Conservation (phyloP, 2,329 filamentous ascomycete species). For the Colletotrichum zoysiae region DNA sequence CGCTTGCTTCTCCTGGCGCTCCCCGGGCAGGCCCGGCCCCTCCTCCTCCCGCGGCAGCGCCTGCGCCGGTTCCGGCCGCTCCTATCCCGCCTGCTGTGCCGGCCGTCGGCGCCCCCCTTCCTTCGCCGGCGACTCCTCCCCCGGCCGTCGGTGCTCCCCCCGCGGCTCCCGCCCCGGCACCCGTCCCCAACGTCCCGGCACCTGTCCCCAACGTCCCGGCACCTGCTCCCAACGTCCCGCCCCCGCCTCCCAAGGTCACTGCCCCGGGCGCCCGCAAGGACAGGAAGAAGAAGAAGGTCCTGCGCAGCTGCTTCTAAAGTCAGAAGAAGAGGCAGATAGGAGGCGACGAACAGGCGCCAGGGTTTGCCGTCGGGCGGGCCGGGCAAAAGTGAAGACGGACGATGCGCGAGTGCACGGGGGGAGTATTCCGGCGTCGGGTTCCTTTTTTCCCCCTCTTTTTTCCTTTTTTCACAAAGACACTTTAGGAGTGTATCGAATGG, state of each 20-base stretch:
- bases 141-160: slow-evolving; percentile 5
- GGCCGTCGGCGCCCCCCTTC: neutral
- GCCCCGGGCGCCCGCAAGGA: slow-evolving; percentile 20
- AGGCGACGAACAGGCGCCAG: too few relatives aligned
- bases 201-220: slow-evolving; percentile 16
- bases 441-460: slow-evolving; percentile 9
- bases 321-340: neutral
- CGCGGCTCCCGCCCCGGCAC: slow-evolving; percentile 2
- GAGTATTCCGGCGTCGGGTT: slow-evolving; percentile 27
- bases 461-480: slow-evolving; percentile 13
- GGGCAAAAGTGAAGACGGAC: slow-evolving; percentile 14
- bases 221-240: too few relatives aligned
- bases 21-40: neutral
- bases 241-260: slow-evolving; percentile 26
- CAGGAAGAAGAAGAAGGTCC: slow-evolving; percentile 25
- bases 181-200: neutral
- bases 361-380: neutral
- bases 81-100: slow-evolving; percentile 1
- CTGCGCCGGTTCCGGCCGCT: slow-evolving; percentile 3
- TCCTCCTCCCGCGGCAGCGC: neutral
- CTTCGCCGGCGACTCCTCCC: neutral
- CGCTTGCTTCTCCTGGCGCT: slow-evolving; percentile 5
- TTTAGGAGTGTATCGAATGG: slow-evolving; percentile 2
- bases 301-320: too few relatives aligned
- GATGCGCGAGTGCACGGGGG: neutral